Evolutionary conservation across 1,284 basidiomycete genomes (phyloP), one percentile per base, ranked within the genome.

Genomic region (Meira nashicola): DNA sequence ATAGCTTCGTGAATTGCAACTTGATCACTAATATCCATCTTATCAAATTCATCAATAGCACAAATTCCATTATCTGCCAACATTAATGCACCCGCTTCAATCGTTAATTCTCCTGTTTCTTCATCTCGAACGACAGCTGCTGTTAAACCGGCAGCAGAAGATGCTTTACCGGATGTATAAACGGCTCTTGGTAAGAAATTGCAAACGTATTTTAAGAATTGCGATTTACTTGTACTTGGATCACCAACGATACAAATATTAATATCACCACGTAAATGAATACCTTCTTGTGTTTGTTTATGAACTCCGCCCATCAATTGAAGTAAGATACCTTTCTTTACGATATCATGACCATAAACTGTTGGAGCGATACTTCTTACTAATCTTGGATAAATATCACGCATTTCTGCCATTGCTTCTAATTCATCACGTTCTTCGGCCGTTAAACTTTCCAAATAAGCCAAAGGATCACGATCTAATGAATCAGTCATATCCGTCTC

Each of bases 301-400:
- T 98, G 94, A 11, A 98, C 94, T 47, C 95, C 95, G n/a, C 95
- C 94, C 90, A 99, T 92, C 46, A 99, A 85, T 78, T 98, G 95
- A 12, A 98, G 83, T n/a, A 98, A 81, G 40, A 99, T 84, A 9
- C 95, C 95, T 80, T 98, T 98, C 82, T 98, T 98, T 70, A 96
- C 92, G 57, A 96, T 93, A 75, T 97, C 93, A 78, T 96, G 93
- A 0, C 82, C 94, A 72, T 97, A 99, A 0, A 98, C 94, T 0
- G 95, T 97, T 1, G 95, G 95, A 1, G 95, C 95, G 64, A 98
- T 95, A 74, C 89, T 92, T 73, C 89, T 86, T 17, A 98, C 94
- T 4, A 99, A 83, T 15, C 92, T 86, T 15, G 89, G 87, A 78
- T 98, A 98, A 73, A 98, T 97, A 79, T 95, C 88, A 57, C 93